These are phyloP conservation scores for Lactarius quietus DNA, from an alignment of 768 basidiomycete species.

Conservation along the genomic window DNA sequence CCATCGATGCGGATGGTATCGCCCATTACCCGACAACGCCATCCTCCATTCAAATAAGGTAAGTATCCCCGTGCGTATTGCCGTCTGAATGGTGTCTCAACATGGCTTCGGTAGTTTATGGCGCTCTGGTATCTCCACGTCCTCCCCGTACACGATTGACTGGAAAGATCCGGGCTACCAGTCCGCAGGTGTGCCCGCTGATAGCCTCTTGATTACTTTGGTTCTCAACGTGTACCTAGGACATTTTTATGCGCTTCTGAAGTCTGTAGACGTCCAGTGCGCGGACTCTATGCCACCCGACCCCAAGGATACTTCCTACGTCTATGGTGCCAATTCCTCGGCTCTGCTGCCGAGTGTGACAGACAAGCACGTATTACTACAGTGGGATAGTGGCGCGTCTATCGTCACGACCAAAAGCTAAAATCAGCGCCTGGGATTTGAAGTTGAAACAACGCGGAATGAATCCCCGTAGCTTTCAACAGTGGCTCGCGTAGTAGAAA, in stretches of 20 bases:
- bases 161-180: constrained; percentile 77
- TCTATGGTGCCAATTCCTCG: constrained; percentile 56
- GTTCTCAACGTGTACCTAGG: constrained; percentile 35
- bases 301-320: constrained; percentile 56
- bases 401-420: no score
- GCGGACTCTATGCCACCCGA: constrained; percentile 44
- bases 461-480: no score
- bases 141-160: constrained; percentile 63
- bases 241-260: constrained; percentile 65
- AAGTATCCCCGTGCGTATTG: constrained; percentile 22
- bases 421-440: no score
- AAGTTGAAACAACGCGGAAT: no score
- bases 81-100: neutral
- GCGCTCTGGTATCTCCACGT: constrained; percentile 70
- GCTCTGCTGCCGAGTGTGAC: constrained; percentile 49
- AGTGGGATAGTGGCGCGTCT: no score
- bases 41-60: constrained; percentile 78
- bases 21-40: constrained; percentile 73
- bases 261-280: constrained; percentile 63
- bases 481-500: no score
- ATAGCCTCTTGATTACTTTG: neutral
- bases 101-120: constrained; percentile 46
- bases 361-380: no score
- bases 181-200: constrained; percentile 45
- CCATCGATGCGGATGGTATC: constrained; percentile 51